Conservation (phyloP, 768 basidiomycete species). For the Xerocomellus chrysenteron region DNA sequence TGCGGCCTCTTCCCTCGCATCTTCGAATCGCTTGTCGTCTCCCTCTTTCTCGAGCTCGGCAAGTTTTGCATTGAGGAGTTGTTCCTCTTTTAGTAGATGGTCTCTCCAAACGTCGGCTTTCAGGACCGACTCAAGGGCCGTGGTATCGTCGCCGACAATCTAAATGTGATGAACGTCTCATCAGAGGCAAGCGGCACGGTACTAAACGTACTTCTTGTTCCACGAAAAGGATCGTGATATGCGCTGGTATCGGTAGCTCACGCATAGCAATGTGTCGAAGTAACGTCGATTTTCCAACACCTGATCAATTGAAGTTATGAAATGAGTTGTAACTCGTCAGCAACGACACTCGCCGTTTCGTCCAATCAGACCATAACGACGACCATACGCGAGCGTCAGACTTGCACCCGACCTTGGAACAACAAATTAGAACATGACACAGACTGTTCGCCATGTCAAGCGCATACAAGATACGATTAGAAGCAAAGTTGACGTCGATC, state of each 20-base stretch:
- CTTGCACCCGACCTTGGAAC: conserved; percentile 71
- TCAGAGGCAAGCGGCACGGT: background rate
- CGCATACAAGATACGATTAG: conserved; percentile 84
- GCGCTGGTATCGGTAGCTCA: conserved; percentile 89
- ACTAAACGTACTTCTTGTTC: conserved; percentile 80
- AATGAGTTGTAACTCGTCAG: background rate
- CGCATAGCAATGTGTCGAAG: conserved; percentile 92
- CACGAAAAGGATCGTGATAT: conserved; percentile 97
- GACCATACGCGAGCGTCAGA: conserved; percentile 83
- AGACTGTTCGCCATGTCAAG: background rate
- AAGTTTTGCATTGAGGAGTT: conserved; percentile 68
- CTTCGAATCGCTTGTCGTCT: conserved; percentile 79
- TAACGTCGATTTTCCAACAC: conserved; percentile 96
- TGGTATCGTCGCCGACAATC: conserved; percentile 93
- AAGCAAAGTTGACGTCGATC: conserved; percentile 96
- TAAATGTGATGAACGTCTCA: conserved; percentile 26
- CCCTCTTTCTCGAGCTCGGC: conserved; percentile 68
- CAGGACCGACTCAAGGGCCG: conserved; percentile 91
- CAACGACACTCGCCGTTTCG: conserved; percentile 57
- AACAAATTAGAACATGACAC: conserved; percentile 1
- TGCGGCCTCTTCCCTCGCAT: conserved; percentile 82
- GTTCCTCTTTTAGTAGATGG: conserved; percentile 84
- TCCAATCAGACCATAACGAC: conserved; percentile 90
- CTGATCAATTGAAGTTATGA: conserved; percentile 30
- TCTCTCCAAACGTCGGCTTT: conserved; percentile 99